phyloP scores from a whole-genome alignment of 306 rosid species.

The Inga leiocalycina region DNA sequence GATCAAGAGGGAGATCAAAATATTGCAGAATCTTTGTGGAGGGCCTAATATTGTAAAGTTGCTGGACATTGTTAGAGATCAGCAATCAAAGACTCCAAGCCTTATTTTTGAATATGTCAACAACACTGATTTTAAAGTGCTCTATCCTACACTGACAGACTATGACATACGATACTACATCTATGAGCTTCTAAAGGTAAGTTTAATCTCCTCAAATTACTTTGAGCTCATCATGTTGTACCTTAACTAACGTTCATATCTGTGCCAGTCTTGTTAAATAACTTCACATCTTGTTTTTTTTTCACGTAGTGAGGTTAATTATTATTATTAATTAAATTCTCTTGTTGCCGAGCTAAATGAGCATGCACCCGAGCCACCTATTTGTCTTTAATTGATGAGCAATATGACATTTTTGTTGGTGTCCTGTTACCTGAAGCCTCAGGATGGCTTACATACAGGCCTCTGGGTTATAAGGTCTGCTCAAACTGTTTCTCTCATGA shows the following conservation, averaged over 20 bases:
- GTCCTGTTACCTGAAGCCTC: slow-evolving; percentile 19
- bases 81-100: slow-evolving; percentile 95
- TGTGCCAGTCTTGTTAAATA: slow-evolving; percentile 3
- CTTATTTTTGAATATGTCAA: slow-evolving; percentile 85
- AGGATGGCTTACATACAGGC: slow-evolving; percentile 11
- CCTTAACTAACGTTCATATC: background rate
- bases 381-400: slow-evolving; percentile 23
- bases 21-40: slow-evolving; percentile 91
- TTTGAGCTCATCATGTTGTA: background rate
- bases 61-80: slow-evolving; percentile 94
- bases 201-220: slow-evolving; percentile 30
- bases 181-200: slow-evolving; percentile 85
- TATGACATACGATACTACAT: slow-evolving; percentile 80
- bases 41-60: slow-evolving; percentile 90
- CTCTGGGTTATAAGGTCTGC: slow-evolving; percentile 3
- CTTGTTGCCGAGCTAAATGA: slow-evolving; percentile 18
- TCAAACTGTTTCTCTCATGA: slow-evolving; percentile 11
- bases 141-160: slow-evolving; percentile 84
- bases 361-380: background rate
- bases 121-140: slow-evolving; percentile 91
- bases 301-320: slow-evolving; percentile 11
- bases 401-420: slow-evolving; percentile 14
- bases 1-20: slow-evolving; percentile 97
- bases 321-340: slow-evolving; percentile 5
- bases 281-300: slow-evolving; percentile 12